Evolutionary conservation across 805 yeast genomes (phyloP).

Genomic region (Metschnikowia henanensis): DNA sequence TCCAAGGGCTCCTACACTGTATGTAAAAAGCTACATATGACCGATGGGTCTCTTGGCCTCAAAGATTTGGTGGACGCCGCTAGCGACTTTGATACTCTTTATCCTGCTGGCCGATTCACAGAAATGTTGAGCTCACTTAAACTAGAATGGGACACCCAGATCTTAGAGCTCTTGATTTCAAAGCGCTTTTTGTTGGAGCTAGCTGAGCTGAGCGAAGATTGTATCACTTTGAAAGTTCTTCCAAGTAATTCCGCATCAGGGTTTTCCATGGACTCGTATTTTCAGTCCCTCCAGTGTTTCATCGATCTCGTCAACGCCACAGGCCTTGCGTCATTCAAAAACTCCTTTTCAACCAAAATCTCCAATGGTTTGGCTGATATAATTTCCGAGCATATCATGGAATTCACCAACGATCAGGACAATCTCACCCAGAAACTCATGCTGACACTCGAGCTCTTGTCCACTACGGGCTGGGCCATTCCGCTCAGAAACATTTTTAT

Average conservation of each 20-base stretch:
- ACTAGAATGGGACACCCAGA: constrained; percentile 12
- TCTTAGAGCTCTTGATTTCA: constrained; percentile 16
- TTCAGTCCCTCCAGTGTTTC: constrained; percentile 28
- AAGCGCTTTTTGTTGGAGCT: constrained; percentile 7
- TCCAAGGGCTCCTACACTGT: constrained; percentile 2
- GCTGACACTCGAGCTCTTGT: constrained; percentile 20
- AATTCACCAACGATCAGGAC: constrained; percentile 19
- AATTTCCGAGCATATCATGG: constrained; percentile 31
- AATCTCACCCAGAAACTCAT: constrained; percentile 21
- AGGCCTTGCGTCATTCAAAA: constrained; percentile 22
- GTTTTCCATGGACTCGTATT: constrained; percentile 12
- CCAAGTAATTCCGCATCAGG: not conserved
- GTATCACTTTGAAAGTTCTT: not conserved
- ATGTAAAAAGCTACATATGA: not conserved
- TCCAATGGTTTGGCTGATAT: constrained; percentile 28
- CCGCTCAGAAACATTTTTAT: constrained; percentile 20
- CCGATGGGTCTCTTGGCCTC: not conserved
- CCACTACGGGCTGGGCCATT: constrained; percentile 26
- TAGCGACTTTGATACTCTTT: constrained; percentile 9
- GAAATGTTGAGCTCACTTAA: constrained; percentile 7
- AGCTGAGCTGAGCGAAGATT: constrained; percentile 2
- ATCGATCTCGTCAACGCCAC: constrained; percentile 31
- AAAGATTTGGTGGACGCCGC: constrained; percentile 5
- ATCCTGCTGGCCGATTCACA: constrained; percentile 10
- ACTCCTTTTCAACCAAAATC: constrained; percentile 27